Evolutionary conservation across 23 red algal genomes (phyloP), one percentile per base, ranked within the genome.

Genomic region (Porphyridium purpureum): DNA sequence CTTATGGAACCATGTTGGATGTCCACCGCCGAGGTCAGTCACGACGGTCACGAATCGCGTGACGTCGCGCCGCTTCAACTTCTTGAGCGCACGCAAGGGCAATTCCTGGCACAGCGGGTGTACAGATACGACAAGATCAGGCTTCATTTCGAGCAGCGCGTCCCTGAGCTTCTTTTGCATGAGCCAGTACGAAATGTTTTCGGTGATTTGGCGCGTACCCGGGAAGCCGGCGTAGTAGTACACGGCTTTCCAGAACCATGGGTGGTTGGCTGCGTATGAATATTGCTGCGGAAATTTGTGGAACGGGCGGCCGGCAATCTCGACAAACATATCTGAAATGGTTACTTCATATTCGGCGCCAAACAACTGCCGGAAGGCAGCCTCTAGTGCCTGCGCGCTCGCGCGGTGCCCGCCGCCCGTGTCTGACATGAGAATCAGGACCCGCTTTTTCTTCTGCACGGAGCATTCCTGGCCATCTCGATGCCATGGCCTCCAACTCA

Each of bases 41-140:
- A 94, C 78, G 21, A 94, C 88, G 30, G 88, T 94, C 27, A 83
- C 88, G 31, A 66, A 94, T 0, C 77, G 70, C n/a, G n/a, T n/a
- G n/a, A n/a, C n/a, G n/a, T n/a, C n/a, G 4, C 66, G 48, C 31
- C 46, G 50, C 11, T 48, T 63, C 21, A 94, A 62, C 4, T 46
- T 26, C 40, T 42, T 35, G 24, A 94, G 50, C 24, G 78, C 71
- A 20, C 68, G 52, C 0, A 84, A 58, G n/a, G 64, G 50, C 8
- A 85, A 71, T 8, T 58, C 76, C 31, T 94, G 80, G 21, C 70
- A 72, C 31, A 94, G 65, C 7, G 88, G 88, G 58, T 94, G 88
- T 8, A 94, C 69, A 8, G 70, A 79, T 0, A 94, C 28, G 32
- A 94, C 60, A 3, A 94, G 56, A 42, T 94, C 88, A 23, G 88